These are phyloP conservation scores for Boletellus deceptivus DNA, from an alignment of 1,284 basidiomycete species.

Conservation along the genomic window DNA sequence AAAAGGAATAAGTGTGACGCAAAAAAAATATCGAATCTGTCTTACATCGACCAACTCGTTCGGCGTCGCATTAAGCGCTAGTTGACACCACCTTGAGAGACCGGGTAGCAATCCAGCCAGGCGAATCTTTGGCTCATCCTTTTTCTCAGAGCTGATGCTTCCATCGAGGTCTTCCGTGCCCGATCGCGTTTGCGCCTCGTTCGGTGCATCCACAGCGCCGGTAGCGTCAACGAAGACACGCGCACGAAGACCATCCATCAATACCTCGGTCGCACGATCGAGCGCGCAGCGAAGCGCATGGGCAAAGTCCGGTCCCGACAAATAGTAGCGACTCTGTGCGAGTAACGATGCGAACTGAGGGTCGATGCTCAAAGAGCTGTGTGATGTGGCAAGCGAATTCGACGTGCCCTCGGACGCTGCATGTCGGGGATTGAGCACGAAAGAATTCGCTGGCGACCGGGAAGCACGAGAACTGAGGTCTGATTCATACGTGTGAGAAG, in stretches of 20 bases:
- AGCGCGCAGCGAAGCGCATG: constrained; percentile 66
- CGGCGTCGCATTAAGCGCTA: constrained; percentile 69
- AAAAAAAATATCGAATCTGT: constrained; percentile 3
- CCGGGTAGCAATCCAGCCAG: constrained; percentile 78
- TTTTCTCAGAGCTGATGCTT: constrained; percentile 1
- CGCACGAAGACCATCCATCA: constrained; percentile 54
- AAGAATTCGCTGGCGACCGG: constrained; percentile 10
- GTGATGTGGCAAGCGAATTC: constrained; percentile 24
- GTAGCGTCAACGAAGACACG: constrained; percentile 48
- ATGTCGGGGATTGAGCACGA: background rate
- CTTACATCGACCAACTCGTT: constrained; percentile 84
- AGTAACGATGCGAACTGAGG: constrained; percentile 62
- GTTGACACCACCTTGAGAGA: constrained; percentile 71
- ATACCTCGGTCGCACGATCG: constrained; percentile 59
- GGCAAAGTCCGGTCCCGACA: constrained; percentile 70
- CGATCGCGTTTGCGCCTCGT: constrained; percentile 11
- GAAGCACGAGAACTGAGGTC: constrained; percentile 17
- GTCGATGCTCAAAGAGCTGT: constrained; percentile 36
- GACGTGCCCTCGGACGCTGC: background rate
- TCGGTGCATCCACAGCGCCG: constrained; percentile 23
- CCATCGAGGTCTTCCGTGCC: constrained; percentile 19
- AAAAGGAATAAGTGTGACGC: background rate
- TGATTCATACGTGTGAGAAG: constrained; percentile 19
- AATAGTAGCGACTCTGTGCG: constrained; percentile 62
- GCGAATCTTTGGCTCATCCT: constrained; percentile 51